Conservation (phyloP, 306 rosid genomes). For the Leucaena leucocephala region DNA sequence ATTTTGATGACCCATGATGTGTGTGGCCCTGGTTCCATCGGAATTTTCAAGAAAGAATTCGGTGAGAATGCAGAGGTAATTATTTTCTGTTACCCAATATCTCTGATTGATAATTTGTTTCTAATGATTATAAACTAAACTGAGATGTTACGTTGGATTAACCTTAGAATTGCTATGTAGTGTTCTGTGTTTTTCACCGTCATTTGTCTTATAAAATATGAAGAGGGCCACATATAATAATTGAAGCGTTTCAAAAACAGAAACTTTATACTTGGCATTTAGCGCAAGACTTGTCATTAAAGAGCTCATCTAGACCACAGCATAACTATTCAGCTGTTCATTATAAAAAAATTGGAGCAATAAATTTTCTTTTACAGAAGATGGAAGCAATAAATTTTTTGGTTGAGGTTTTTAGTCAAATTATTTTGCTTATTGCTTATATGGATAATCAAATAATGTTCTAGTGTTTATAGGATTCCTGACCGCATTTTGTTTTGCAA, state of each 20-base stretch:
- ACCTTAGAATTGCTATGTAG: neutral
- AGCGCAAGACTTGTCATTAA: neutral
- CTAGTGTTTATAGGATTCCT: conserved; percentile 13
- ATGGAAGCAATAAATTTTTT: neutral
- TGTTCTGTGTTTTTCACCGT: neutral
- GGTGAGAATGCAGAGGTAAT: conserved; percentile 83
- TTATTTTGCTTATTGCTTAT: neutral
- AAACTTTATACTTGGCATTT: neutral
- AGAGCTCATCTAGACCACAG: neutral
- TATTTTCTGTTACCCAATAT: neutral
- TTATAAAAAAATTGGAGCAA: neutral
- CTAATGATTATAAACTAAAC: neutral
- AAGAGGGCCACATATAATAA: neutral
- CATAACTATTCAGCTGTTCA: neutral
- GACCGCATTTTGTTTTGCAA: conserved; percentile 25
- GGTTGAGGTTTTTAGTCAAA: neutral
- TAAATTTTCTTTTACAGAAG: conserved; percentile 1
- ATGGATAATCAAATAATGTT: neutral
- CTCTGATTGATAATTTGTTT: conserved; percentile 7
- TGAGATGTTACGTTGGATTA: neutral
- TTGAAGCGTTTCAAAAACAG: neutral
- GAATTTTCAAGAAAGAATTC: conserved; percentile 91
- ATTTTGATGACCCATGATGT: conserved; percentile 94
- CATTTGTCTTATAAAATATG: neutral
- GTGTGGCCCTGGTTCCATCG: conserved; percentile 89